These are phyloP conservation scores for Mycena venus DNA, from an alignment of 768 basidiomycete species.

Conservation along the genomic window DNA sequence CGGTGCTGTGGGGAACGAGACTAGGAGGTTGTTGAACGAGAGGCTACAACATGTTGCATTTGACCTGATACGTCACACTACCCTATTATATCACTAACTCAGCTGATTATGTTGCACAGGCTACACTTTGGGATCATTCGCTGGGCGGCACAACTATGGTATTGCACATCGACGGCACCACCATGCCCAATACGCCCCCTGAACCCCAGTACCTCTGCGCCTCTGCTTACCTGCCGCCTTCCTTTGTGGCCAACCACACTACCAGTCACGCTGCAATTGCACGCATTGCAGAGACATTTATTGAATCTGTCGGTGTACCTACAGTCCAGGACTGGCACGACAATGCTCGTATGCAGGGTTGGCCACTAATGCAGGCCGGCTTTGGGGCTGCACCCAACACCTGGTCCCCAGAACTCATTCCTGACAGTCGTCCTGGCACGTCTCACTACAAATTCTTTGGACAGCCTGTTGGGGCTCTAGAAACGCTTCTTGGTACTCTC, in stretches of 20 bases:
- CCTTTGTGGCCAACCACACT: not conserved
- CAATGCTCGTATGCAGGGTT: not conserved
- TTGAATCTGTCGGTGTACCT: not conserved
- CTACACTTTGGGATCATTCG: constrained; percentile 5
- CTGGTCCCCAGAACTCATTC: not conserved
- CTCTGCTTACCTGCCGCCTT: not conserved
- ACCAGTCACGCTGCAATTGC: not conserved
- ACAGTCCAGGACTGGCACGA: not conserved
- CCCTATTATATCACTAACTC: no score
- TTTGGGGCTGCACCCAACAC: not conserved
- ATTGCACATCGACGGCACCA: not conserved
- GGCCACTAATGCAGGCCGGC: not conserved
- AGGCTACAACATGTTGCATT: not conserved
- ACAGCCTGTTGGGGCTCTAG: not conserved
- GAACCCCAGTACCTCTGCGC: not conserved
- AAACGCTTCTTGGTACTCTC: not conserved
- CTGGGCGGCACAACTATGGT: not conserved
- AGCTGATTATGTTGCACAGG: not conserved
- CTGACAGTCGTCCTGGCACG: not conserved
- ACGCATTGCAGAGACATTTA: not conserved
- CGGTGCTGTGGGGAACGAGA: not conserved
- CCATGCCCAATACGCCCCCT: not conserved
- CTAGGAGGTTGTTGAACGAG: not conserved
- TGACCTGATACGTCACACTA: not conserved
- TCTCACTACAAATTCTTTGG: not conserved